Base-by-base conservation (phyloP, 306 rosid genomes). In the Coriaria nepalensis region DNA sequence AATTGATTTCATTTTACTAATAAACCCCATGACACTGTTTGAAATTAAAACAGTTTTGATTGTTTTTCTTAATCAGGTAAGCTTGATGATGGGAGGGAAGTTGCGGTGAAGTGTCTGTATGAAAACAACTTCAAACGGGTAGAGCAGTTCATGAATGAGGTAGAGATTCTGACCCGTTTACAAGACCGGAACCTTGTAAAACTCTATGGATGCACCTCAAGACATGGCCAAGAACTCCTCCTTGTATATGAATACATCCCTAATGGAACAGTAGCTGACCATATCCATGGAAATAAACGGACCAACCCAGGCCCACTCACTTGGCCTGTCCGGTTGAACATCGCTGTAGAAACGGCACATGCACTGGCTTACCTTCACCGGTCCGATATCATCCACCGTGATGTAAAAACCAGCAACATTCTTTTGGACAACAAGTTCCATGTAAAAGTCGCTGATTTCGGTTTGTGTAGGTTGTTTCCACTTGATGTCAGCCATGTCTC, bases 401-500 rank as follows among this genome's bases (percentile, higher is more conserved):
- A 88, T 52, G 97, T 88, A 40, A 88, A 88, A 66, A 73, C 86
- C 71, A 84, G 76, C 69, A 88, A 88, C 67, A 76, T 88, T 56
- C 95, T 88, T 46, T 69, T 88, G 4, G 86, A 81, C 40, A 63
- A 74, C 5, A 55, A 68, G 4, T 88, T 76, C 43, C 57, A 56
- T 0, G 97, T 88, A 4, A 88, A 88, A 73, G 97, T 88, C 49
- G 93, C 93, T 43, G 97, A 88, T 71, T 88, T 88, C 33, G 97
- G 97, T 13, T 77, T 88, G 11, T 88, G 95, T 8, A 61, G 90
- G 37, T 45, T 74, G 61, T 81, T 81, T 59, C 95, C 97, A 2
- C 61, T 4, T 0, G 57, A 79, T 56, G 80, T 68, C 37, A 84
- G 95, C 6, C 97, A 88, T 41, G 93, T 88, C 10, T 78, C 97